Percentiles rank a stretch among this genome's conserved stretches.
These are phyloP conservation scores for Acacia pycnantha DNA, from an alignment of 331 rosid genomes.

Conservation along the genomic window DNA sequence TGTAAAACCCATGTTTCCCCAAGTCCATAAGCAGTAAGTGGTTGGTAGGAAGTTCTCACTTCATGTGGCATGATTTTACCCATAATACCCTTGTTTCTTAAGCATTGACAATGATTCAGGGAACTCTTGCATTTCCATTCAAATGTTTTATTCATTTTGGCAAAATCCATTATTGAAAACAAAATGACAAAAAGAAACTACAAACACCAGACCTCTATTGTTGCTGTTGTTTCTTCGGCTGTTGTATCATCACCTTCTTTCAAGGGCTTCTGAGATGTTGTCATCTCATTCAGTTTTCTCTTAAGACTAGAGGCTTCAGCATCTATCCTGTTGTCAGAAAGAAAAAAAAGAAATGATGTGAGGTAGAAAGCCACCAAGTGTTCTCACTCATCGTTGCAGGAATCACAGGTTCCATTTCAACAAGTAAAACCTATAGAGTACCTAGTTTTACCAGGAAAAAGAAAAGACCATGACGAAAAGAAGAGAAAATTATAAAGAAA, in stretches of 20 bases:
- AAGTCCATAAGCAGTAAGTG: neutral
- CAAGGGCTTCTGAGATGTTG: constrained; percentile 44
- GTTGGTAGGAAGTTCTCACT: neutral
- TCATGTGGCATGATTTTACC: neutral
- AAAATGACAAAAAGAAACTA: constrained; percentile 9
- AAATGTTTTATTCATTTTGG: neutral
- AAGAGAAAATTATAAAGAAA: too few relatives aligned
- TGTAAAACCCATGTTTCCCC: neutral
- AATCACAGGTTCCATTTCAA: neutral
- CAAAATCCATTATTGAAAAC: constrained; percentile 11
- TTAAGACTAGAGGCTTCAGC: constrained; percentile 65
- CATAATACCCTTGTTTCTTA: neutral
- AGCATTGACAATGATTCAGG: neutral
- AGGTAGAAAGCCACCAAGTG: constrained; percentile 15
- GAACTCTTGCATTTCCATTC: constrained; percentile 1
- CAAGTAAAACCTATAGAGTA: neutral
- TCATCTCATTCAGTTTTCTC: constrained; percentile 65
- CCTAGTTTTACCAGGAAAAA: neutral
- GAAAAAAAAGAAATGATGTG: constrained; percentile 22
- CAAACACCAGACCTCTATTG: constrained; percentile 61
- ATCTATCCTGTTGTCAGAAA: constrained; percentile 72
- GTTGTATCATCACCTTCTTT: constrained; percentile 44
- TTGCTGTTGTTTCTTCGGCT: constrained; percentile 62
- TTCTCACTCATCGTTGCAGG: neutral
- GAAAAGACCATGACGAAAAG: neutral